Conservation (phyloP, 352 stramenopile genomes). For the Phytophthora sp. region DNA sequence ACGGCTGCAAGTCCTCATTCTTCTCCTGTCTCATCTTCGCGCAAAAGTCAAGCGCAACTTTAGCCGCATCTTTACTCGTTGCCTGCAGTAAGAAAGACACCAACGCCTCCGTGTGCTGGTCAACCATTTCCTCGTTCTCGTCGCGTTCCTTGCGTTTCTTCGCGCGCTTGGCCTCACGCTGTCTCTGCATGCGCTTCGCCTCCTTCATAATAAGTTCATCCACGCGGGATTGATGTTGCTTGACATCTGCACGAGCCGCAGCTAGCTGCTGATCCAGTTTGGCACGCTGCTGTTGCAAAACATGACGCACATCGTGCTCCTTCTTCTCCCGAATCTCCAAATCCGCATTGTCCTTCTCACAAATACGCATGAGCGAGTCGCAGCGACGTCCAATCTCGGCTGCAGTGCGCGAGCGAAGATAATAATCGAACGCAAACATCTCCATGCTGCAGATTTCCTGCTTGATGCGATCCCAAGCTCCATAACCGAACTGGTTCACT, state of each 20-base stretch:
- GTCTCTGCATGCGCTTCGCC: constrained; percentile 84
- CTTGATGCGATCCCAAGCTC: constrained; percentile 96
- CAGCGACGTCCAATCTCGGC: constrained; percentile 96
- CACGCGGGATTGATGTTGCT: constrained; percentile 77
- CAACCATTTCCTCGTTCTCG: constrained; percentile 71
- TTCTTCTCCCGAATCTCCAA: constrained; percentile 81
- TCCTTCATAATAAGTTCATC: constrained; percentile 91
- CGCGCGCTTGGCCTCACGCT: constrained; percentile 76
- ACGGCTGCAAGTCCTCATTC: constrained; percentile 54
- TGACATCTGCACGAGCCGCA: constrained; percentile 73
- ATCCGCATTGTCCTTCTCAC: constrained; percentile 93
- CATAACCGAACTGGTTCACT: constrained; percentile 97
- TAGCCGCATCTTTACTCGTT: constrained; percentile 69
- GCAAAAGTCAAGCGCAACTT: constrained; percentile 73
- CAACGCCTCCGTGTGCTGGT: constrained; percentile 63
- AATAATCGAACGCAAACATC: constrained; percentile 98
- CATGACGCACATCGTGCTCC: constrained; percentile 62
- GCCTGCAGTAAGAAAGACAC: constrained; percentile 59
- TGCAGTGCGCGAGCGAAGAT: constrained; percentile 96
- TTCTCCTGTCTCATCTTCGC: constrained; percentile 51
- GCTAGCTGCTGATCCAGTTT: constrained; percentile 71
- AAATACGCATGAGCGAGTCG: constrained; percentile 95
- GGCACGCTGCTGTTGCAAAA: constrained; percentile 73
- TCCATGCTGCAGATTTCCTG: constrained; percentile 93
- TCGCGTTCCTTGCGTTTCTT: constrained; percentile 84